Evolutionary conservation across 2,329 filamentous ascomycete genomes (phyloP), one percentile per base, ranked within the genome.

Genomic region (Podosphaera aphanis): DNA sequence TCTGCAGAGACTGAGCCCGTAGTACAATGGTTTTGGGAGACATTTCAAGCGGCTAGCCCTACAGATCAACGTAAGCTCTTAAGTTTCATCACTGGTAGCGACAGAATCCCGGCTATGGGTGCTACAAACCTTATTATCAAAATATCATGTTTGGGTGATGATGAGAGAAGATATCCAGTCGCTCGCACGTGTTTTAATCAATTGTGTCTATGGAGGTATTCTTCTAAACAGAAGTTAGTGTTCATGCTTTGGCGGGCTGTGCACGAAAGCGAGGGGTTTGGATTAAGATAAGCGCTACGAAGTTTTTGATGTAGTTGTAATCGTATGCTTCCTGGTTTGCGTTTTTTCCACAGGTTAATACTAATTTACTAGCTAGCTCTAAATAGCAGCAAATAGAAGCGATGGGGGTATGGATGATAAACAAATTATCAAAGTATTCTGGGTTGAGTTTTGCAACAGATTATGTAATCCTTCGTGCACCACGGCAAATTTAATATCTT

Each of bases 121-220:
- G 77, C 84, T 2, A 77, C 83, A 6, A 84, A 79, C 51, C 66
- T 93, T 45, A 70, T 77, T 6, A 82, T 94, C 50, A 77, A 79
- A 51, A 66, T 93, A 45, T 70, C 73, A 13, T 86, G 80, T 56
- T 67, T 86, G 0, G 84, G 83, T 0, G 73, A 81, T 37, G 82
- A 92, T 55, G 67, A 69, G 48, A 69, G 73, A 33, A 69, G 85
- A 50, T 93, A 80, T 58, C 86, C 86, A 1, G 80, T 83, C 18
- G 86, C 86, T 16, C 72, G 85, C 56, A 94, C 86, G 6, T 94
- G 86, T 60, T 94, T 94, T 63, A 93, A 93, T 59, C 74, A 78
- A 60, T 57, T 94, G 51, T 77, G 79, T 3, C 63, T 94, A 47
- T 88, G 79, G 63, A 70, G 74, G 40, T 93, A 88, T 61, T 59